Percentiles rank a stretch among this genome's conserved stretches.
These are phyloP conservation scores for Phytophthora sp. DNA, from an alignment of 352 stramenopile genomes.

Conservation along the genomic window DNA sequence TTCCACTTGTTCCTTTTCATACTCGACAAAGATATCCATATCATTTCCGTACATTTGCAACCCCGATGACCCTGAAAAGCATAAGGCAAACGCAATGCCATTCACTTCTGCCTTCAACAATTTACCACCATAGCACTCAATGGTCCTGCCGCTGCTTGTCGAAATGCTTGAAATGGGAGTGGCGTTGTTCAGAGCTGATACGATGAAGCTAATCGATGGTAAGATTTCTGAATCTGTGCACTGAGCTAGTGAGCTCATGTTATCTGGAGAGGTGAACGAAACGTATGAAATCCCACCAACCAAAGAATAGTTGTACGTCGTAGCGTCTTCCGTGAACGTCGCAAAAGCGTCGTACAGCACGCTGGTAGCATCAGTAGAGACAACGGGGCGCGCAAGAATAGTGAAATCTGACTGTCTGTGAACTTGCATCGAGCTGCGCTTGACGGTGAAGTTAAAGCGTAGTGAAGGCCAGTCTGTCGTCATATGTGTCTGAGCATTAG, in stretches of 20 bases:
- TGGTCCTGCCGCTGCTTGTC: background rate
- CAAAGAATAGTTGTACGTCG: conserved; percentile 28
- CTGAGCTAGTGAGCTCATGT: background rate
- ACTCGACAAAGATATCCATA: conserved; percentile 19
- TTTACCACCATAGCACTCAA: conserved; percentile 1
- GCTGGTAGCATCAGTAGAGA: background rate
- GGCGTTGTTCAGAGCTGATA: background rate
- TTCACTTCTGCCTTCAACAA: conserved; percentile 9
- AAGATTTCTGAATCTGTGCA: conserved; percentile 2
- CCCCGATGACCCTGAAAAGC: conserved; percentile 1
- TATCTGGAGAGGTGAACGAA: background rate
- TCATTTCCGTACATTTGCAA: conserved; percentile 17
- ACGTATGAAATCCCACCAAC: conserved; percentile 23
- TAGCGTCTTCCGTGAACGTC: conserved; percentile 11
- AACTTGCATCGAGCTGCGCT: background rate
- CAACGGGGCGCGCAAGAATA: conserved; percentile 21
- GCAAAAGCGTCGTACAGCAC: conserved; percentile 35
- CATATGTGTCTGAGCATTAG: no score
- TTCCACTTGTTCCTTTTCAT: background rate
- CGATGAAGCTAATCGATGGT: conserved; percentile 14
- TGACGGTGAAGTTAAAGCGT: background rate
- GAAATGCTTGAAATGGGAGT: conserved; percentile 1
- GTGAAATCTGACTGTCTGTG: background rate
- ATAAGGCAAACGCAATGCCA: conserved; percentile 16
- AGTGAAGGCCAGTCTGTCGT: background rate